phyloP scores from a whole-genome alignment of 805 yeast species.

The Yarrowia osloensis region DNA sequence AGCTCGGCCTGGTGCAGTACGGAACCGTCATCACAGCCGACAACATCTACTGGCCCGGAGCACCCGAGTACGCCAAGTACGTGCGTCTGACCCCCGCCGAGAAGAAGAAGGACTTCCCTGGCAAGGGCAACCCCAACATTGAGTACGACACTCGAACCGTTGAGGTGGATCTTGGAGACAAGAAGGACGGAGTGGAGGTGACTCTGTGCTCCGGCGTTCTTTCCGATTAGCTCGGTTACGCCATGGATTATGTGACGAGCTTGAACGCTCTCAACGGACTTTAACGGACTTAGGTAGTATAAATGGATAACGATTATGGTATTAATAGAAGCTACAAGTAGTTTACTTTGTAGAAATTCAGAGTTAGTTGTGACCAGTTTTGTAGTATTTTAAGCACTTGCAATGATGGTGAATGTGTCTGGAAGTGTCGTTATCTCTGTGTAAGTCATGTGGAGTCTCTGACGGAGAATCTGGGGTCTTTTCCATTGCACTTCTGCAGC shows the following conservation, averaged over 20 bases:
- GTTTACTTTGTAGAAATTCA: no score
- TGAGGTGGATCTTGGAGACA: slow-evolving; percentile 15
- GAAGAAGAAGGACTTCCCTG: slow-evolving; percentile 14
- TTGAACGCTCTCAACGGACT: slow-evolving; percentile 3
- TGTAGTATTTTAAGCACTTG: no score
- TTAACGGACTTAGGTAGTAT: not conserved
- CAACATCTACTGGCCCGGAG: slow-evolving; percentile 21
- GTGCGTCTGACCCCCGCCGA: slow-evolving; percentile 20
- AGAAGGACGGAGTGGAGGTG: slow-evolving; percentile 28
- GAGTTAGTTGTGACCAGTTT: no score
- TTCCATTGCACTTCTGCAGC: no score
- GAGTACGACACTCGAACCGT: slow-evolving; percentile 25
- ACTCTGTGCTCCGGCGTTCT: slow-evolving; percentile 17
- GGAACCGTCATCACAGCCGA: slow-evolving; percentile 32
- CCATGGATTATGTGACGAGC: slow-evolving; percentile 1
- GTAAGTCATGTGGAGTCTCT: no score
- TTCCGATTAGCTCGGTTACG: slow-evolving; percentile 29
- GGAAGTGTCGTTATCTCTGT: no score
- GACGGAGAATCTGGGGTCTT: no score
- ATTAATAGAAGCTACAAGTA: no score
- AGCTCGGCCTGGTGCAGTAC: slow-evolving; percentile 29
- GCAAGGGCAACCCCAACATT: slow-evolving; percentile 28
- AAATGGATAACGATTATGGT: not conserved
- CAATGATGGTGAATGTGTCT: no score
- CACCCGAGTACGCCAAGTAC: slow-evolving; percentile 28